Evolutionary conservation across 352 stramenopile genomes (phyloP).

Genomic region (Phytopythium litorale): DNA sequence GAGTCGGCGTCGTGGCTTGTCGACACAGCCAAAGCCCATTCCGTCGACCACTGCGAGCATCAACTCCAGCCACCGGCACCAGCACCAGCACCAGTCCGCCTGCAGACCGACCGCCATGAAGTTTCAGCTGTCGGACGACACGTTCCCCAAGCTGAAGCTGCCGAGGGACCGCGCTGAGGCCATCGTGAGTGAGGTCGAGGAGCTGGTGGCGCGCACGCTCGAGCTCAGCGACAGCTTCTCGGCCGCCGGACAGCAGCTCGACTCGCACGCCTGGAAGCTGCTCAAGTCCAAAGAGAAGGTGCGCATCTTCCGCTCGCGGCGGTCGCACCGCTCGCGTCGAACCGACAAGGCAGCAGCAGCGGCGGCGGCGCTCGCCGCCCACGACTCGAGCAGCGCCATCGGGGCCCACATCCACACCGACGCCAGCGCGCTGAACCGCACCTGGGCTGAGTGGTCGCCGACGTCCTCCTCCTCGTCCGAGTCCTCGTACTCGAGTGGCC

Average conservation of each 20-base stretch:
- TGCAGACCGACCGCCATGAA: constrained; percentile 9
- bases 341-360: neutral
- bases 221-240: constrained; percentile 29
- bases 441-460: constrained; percentile 5
- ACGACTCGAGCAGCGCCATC: neutral
- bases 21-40: neutral
- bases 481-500: constrained; percentile 7
- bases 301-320: constrained; percentile 28
- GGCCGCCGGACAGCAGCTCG: constrained; percentile 24
- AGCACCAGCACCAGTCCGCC: neutral
- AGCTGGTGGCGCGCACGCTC: constrained; percentile 30
- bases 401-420: neutral
- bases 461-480: constrained; percentile 1
- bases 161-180: constrained; percentile 15
- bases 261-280: constrained; percentile 35
- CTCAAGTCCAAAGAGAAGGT: constrained; percentile 35
- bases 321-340: neutral
- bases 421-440: neutral
- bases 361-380: neutral
- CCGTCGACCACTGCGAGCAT: neutral
- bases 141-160: constrained; percentile 22
- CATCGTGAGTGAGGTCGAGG: constrained; percentile 24
- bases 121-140: constrained; percentile 35
- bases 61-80: no score
- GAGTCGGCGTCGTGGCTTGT: no score